These are phyloP conservation scores for Pittosporum tobira DNA, from an alignment of 129 eudicot genomes.

Conservation along the genomic window DNA sequence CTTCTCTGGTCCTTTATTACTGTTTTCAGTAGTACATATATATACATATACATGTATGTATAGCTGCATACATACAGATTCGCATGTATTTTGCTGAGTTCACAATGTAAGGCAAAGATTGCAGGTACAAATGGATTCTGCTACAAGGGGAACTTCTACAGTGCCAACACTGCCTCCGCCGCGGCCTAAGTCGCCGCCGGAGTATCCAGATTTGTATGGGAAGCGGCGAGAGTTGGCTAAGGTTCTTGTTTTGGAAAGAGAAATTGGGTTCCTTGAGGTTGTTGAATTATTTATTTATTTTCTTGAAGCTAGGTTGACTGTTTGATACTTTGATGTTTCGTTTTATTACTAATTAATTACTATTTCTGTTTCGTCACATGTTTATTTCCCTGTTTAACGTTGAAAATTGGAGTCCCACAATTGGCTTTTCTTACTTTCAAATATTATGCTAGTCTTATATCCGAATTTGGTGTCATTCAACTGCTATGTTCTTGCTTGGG, in stretches of 20 bases:
- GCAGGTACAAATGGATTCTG: slow-evolving; percentile 16
- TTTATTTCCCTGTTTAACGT: not conserved
- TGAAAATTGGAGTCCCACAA: not conserved
- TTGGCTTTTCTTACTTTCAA: no score
- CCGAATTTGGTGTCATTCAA: not conserved
- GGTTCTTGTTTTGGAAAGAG: slow-evolving; percentile 69
- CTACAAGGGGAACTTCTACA: slow-evolving; percentile 12
- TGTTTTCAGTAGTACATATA: slow-evolving; percentile 1
- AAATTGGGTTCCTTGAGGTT: slow-evolving; percentile 72
- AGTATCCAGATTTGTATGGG: slow-evolving; percentile 63
- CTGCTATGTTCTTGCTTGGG: not conserved
- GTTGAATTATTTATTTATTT: not conserved
- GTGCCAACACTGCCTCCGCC: slow-evolving; percentile 47
- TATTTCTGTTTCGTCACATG: not conserved
- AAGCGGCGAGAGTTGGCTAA: slow-evolving; percentile 74
- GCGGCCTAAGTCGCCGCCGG: slow-evolving; percentile 84
- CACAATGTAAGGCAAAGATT: slow-evolving; percentile 1
- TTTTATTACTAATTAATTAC: not conserved
- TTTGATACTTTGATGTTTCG: slow-evolving; percentile 9
- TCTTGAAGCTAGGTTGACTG: not conserved
- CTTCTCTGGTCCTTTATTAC: slow-evolving; percentile 5
- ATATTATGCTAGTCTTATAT: no score
- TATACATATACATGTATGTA: slow-evolving; percentile 4
- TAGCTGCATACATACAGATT: not conserved
- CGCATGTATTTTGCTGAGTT: slow-evolving; percentile 6